Conservation (phyloP, 306 rosid species). For the Malus orientalis region DNA sequence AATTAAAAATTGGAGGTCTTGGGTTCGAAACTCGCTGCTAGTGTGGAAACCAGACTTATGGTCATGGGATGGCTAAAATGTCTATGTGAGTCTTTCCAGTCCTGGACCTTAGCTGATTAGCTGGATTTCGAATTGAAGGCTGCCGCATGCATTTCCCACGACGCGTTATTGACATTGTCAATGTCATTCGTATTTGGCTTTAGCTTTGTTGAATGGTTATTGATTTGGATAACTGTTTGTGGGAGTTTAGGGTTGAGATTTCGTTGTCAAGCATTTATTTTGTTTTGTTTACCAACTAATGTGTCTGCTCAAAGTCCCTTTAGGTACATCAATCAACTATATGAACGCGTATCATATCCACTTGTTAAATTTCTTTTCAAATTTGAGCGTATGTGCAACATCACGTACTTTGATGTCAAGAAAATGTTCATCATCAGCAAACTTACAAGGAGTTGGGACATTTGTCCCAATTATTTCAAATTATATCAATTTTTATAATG, state of each 20-base stretch:
- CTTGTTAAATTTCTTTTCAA: background rate
- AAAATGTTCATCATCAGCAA: too few species aligned
- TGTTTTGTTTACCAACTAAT: background rate
- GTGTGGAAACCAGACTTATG: too few species aligned
- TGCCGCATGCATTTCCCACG: background rate
- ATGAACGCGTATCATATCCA: background rate
- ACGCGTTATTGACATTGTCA: background rate
- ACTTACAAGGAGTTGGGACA: too few species aligned
- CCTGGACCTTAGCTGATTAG: background rate
- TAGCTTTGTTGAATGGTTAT: too few species aligned
- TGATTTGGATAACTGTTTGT: background rate
- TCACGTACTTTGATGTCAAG: too few species aligned
- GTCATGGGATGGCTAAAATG: rapidly evolving
- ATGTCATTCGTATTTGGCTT: background rate
- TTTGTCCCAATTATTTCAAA: too few species aligned
- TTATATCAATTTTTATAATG: background rate
- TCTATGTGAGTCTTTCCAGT: rapidly evolving
- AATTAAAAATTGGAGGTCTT: too few species aligned
- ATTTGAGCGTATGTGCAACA: background rate
- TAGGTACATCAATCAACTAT: background rate
- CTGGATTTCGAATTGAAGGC: background rate
- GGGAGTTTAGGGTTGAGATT: background rate
- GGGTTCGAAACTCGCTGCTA: too few species aligned
- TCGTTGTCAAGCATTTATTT: background rate
- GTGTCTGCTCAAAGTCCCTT: background rate